Evolutionary conservation across 305 asterid genomes (phyloP).

Genomic region (Galium porrigens): DNA sequence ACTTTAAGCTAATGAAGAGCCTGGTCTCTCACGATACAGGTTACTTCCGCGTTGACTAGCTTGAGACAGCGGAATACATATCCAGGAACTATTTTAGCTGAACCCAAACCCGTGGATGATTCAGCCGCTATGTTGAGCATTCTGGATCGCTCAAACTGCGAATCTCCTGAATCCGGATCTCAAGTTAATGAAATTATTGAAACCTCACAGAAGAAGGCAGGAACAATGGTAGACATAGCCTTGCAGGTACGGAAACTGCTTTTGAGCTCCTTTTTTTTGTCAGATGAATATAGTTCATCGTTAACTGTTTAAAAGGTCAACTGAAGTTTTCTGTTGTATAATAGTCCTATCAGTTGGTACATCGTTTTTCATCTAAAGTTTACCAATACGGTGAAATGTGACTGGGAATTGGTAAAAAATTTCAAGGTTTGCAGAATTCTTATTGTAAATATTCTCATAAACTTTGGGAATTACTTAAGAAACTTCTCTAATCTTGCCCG

Average conservation of each 20-base stretch:
- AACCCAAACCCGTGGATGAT: slow-evolving; percentile 37
- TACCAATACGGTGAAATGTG: background rate
- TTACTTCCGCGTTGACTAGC: slow-evolving; percentile 48
- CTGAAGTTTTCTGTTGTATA: background rate
- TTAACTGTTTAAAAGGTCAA: background rate
- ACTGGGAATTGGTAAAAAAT: background rate
- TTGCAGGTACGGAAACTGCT: slow-evolving; percentile 40
- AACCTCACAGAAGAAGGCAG: slow-evolving; percentile 66
- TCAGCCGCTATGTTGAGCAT: slow-evolving; percentile 24
- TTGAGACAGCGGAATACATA: slow-evolving; percentile 72
- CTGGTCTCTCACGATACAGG: slow-evolving; percentile 34
- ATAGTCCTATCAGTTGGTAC: background rate
- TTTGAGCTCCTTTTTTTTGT: background rate
- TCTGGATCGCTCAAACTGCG: slow-evolving; percentile 28
- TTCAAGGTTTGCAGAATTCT: background rate
- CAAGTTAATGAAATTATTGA: slow-evolving; percentile 67
- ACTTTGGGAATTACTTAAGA: background rate
- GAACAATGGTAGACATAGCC: slow-evolving; percentile 73
- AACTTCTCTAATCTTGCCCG: background rate
- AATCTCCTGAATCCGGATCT: slow-evolving; percentile 43
- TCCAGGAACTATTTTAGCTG: slow-evolving; percentile 36
- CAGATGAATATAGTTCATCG: background rate
- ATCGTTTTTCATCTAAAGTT: background rate
- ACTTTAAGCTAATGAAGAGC: background rate
- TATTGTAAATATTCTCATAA: background rate